A percentile compares a stretch with the other conserved stretches of the same genome.
These are phyloP conservation scores for Aspergillus incahuasiensis DNA, from an alignment of 495 filamentous ascomycete species.

Conservation along the genomic window DNA sequence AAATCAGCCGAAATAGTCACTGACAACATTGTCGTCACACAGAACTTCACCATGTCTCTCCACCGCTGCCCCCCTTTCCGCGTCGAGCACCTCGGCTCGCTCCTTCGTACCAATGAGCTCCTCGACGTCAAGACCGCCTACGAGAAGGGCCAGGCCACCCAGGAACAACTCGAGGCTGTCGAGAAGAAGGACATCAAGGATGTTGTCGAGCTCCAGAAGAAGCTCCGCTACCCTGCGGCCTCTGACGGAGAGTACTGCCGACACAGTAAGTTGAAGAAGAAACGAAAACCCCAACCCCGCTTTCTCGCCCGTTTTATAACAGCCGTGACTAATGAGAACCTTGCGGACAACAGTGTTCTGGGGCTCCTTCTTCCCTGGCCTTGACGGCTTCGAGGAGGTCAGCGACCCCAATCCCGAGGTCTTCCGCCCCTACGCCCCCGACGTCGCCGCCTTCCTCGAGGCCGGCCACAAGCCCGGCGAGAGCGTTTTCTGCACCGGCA, in stretches of 20 bases:
- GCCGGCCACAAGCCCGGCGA: constrained; percentile 70
- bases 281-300: neutral
- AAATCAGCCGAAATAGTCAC: neutral
- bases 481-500: constrained; percentile 66
- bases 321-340: neutral
- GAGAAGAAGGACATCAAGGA: constrained; percentile 66
- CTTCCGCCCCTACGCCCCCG: constrained; percentile 72
- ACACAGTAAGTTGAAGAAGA: constrained; percentile 41
- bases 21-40: neutral
- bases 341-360: constrained; percentile 51
- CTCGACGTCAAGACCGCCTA: constrained; percentile 57
- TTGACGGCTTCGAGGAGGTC: constrained; percentile 66
- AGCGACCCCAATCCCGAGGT: constrained; percentile 53
- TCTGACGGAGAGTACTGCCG: constrained; percentile 75
- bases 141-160: constrained; percentile 44
- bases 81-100: constrained; percentile 79
- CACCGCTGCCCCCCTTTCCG: constrained; percentile 69
- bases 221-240: constrained; percentile 63
- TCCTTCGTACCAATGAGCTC: constrained; percentile 67
- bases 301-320: neutral
- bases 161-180: constrained; percentile 38
- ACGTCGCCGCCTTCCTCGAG: constrained; percentile 70
- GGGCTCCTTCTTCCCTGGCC: constrained; percentile 72
- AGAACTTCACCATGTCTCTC: constrained; percentile 31
- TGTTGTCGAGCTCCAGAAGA: constrained; percentile 59